Evolutionary conservation across 768 basidiomycete species (phyloP).

Genomic region (Suillus subluteus): DNA sequence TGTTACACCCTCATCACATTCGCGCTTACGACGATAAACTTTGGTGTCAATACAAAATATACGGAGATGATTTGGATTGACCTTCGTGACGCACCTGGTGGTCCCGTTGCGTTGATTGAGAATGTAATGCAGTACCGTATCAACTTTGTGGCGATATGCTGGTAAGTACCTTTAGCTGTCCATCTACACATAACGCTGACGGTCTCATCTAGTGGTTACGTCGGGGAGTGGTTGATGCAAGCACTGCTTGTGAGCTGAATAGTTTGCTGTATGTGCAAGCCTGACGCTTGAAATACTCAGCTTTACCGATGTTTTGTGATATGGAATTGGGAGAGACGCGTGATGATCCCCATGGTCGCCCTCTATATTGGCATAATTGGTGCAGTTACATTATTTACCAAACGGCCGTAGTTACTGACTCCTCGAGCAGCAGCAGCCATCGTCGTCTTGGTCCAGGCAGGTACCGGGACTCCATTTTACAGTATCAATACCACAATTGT

Average conservation of each 20-base stretch:
- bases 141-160: neutral
- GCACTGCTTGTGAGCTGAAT: neutral
- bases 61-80: conserved; percentile 7
- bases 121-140: neutral
- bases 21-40: neutral
- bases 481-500: neutral
- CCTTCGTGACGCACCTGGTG: neutral
- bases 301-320: neutral
- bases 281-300: neutral
- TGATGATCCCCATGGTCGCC: neutral
- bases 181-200: neutral
- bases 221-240: neutral
- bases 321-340: neutral
- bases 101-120: neutral
- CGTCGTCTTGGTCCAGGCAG: neutral
- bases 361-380: neutral
- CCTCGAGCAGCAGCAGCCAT: neutral
- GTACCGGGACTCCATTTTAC: neutral
- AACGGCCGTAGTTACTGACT: neutral
- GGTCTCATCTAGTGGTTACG: neutral
- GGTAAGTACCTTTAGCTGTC: neutral
- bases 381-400: neutral
- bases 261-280: neutral
- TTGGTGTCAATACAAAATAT: neutral
- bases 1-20: conserved; percentile 2